Percentiles rank a stretch among this genome's conserved stretches.
Evolutionary conservation across 78 protist genomes (phyloP).

Genomic region (Dictyostelium capitatum): DNA sequence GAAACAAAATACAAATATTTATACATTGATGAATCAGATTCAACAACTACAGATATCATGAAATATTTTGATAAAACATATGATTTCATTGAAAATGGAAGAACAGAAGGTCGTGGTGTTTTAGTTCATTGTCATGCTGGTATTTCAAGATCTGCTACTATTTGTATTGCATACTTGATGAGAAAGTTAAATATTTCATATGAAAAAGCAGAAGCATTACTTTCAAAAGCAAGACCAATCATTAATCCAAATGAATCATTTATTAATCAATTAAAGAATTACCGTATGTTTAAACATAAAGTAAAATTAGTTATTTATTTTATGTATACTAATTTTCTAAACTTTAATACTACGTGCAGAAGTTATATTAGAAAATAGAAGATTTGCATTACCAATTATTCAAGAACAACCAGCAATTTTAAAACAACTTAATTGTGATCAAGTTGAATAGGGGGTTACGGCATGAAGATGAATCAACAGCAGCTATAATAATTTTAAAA

Average conservation of each 20-base stretch:
- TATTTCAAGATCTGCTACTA: slow-evolving; percentile 76
- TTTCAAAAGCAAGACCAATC: slow-evolving; percentile 58
- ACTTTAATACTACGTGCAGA: neutral
- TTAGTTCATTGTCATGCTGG: slow-evolving; percentile 86
- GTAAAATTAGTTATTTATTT: no score
- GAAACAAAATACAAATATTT: slow-evolving; percentile 46
- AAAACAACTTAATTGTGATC: no score
- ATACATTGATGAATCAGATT: slow-evolving; percentile 44
- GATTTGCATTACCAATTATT: neutral
- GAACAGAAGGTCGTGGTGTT: slow-evolving; percentile 79
- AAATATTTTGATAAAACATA: slow-evolving; percentile 62
- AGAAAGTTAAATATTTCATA: slow-evolving; percentile 30
- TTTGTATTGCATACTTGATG: slow-evolving; percentile 81
- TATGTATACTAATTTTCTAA: neutral
- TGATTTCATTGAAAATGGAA: slow-evolving; percentile 72
- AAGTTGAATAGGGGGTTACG: no score
- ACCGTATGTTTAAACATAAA: neutral
- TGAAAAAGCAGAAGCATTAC: slow-evolving; percentile 53
- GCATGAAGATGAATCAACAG: no score
- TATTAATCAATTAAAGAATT: slow-evolving; percentile 60
- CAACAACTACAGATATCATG: slow-evolving; percentile 7
- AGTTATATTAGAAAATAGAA: neutral
- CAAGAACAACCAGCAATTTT: no score
- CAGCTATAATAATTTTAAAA: no score
- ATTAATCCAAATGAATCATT: slow-evolving; percentile 84